Percentiles rank a stretch among this genome's conserved stretches.
phyloP scores from a whole-genome alignment of 495 filamentous ascomycete species.

The Podospora appendiculata region DNA sequence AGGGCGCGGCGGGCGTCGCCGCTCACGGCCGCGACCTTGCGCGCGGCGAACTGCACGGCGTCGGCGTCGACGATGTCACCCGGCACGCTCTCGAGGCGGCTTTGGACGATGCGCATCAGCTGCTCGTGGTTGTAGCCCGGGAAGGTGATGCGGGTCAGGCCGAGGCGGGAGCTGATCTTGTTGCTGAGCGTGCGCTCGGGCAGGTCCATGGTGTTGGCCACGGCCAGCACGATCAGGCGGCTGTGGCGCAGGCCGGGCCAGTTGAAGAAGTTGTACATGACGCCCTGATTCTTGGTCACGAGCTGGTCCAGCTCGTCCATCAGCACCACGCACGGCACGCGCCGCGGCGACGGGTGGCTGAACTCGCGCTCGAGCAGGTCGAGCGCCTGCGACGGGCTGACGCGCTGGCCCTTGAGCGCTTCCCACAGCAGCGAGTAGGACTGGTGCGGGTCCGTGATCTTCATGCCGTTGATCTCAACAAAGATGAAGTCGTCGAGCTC shows the following conservation, averaged over 20 bases:
- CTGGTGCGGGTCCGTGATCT: slow-evolving; percentile 96
- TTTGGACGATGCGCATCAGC: slow-evolving; percentile 94
- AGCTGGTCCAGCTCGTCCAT: slow-evolving; percentile 99
- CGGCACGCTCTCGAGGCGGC: slow-evolving; percentile 75
- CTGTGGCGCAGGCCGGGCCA: slow-evolving; percentile 94
- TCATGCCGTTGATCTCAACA: slow-evolving; percentile 99
- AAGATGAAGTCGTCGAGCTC: slow-evolving; percentile 99
- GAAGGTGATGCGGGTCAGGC: slow-evolving; percentile 87
- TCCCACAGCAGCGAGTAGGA: slow-evolving; percentile 95
- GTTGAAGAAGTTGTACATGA: slow-evolving; percentile 99
- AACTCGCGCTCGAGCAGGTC: slow-evolving; percentile 89
- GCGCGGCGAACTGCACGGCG: slow-evolving; percentile 89
- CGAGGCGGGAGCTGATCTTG: slow-evolving; percentile 91
- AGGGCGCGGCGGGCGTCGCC: slow-evolving; percentile 89
- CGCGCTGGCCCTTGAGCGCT: slow-evolving; percentile 85
- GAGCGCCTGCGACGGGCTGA: slow-evolving; percentile 85
- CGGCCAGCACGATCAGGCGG: slow-evolving; percentile 87
- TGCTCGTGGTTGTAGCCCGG: slow-evolving; percentile 96
- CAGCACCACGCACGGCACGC: slow-evolving; percentile 91
- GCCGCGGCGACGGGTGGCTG: slow-evolving; percentile 75
- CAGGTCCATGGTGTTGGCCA: slow-evolving; percentile 99
- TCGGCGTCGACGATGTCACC: slow-evolving; percentile 88
- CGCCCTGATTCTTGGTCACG: slow-evolving; percentile 92
- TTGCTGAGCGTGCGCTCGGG: slow-evolving; percentile 95
- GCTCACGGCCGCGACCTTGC: slow-evolving; percentile 94